A percentile compares a stretch with the other conserved stretches of the same genome.
Evolutionary conservation across 2,329 filamentous ascomycete species (phyloP).

Genomic region (Tolypocladium album): DNA sequence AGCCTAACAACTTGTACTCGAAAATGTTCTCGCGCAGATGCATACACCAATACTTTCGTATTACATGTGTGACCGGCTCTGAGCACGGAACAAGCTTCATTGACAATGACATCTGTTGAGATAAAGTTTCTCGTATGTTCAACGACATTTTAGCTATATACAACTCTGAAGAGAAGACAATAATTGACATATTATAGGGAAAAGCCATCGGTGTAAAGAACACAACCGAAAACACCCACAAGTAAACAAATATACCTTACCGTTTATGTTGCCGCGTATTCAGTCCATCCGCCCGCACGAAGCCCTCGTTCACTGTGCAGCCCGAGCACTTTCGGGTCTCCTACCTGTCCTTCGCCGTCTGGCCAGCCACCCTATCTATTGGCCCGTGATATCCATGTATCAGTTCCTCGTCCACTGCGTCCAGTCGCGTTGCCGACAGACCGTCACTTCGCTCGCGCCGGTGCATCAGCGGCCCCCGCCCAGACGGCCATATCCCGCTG

Average conservation of each 20-base stretch:
- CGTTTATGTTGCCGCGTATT: neutral
- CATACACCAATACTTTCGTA: no score
- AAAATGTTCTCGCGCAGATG: no score
- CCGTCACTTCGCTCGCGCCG: constrained; percentile 16
- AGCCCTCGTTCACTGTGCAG: neutral
- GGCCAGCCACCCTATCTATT: constrained; percentile 24
- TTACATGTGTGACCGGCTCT: no score
- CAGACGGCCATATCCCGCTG: neutral
- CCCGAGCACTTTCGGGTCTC: constrained; percentile 3
- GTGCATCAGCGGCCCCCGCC: constrained; percentile 13
- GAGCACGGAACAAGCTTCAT: no score
- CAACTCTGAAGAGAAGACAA: neutral
- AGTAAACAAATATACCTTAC: neutral
- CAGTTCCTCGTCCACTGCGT: constrained; percentile 31
- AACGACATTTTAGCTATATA: no score
- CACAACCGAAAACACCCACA: neutral
- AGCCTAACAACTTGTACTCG: no score
- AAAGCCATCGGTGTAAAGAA: neutral
- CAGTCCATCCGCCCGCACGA: neutral
- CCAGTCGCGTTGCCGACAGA: constrained; percentile 9
- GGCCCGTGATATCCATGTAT: constrained; percentile 37
- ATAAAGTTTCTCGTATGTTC: no score
- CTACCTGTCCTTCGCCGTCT: constrained; percentile 23
- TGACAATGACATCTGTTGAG: no score
- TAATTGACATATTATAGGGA: neutral